These are phyloP conservation scores for Penicillium maclennaniae DNA, from an alignment of 495 filamentous ascomycete species.

Conservation along the genomic window DNA sequence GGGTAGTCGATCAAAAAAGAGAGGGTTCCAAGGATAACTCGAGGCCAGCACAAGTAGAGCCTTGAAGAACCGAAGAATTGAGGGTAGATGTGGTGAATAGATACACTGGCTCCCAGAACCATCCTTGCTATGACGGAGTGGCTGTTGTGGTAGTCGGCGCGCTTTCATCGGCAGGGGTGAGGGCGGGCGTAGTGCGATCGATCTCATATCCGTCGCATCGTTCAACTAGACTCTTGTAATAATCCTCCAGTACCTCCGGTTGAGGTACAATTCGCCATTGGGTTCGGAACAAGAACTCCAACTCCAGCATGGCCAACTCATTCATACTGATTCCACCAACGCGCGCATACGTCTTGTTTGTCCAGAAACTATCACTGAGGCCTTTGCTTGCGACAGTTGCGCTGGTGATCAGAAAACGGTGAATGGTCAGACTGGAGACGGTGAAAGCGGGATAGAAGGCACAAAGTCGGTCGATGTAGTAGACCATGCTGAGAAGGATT, in stretches of 20 bases:
- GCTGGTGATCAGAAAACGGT: slow-evolving; percentile 93
- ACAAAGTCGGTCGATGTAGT: slow-evolving; percentile 96
- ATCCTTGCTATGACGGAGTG: neutral
- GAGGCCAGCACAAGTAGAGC: slow-evolving; percentile 23
- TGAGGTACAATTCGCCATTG: slow-evolving; percentile 97
- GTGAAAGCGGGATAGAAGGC: slow-evolving; percentile 89
- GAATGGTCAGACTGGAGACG: slow-evolving; percentile 89
- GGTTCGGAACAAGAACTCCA: slow-evolving; percentile 86
- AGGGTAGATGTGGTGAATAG: neutral
- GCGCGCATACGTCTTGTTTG: slow-evolving; percentile 89
- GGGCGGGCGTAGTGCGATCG: slow-evolving; percentile 27
- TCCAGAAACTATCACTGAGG: slow-evolving; percentile 95
- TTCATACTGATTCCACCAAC: slow-evolving; percentile 86
- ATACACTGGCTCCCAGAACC: neutral
- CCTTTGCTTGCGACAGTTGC: slow-evolving; percentile 96
- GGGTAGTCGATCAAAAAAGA: neutral
- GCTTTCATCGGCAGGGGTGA: slow-evolving; percentile 3
- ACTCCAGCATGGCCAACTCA: slow-evolving; percentile 87
- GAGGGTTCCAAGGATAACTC: slow-evolving; percentile 5
- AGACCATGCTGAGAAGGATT: slow-evolving; percentile 98
- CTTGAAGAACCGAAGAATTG: neutral
- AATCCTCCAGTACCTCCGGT: slow-evolving; percentile 86
- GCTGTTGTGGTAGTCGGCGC: slow-evolving; percentile 7
- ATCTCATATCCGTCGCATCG: slow-evolving; percentile 59
- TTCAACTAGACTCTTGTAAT: slow-evolving; percentile 83